A percentile compares a stretch with the other conserved stretches of the same genome.
Conservation (phyloP, 805 yeast genomes). For the Pichia eremophila region DNA sequence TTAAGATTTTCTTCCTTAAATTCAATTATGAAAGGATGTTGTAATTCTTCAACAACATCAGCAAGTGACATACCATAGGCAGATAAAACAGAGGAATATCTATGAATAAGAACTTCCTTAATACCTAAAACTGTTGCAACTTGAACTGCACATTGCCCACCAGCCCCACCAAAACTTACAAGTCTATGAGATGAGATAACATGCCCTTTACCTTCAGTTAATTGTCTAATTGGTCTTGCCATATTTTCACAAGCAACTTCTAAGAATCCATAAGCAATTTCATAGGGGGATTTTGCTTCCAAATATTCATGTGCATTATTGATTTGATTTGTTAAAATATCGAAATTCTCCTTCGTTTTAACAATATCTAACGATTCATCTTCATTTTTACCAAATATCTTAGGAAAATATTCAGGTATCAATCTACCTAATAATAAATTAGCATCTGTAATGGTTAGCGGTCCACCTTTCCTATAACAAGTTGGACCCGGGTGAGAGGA, state of each 20-base stretch:
- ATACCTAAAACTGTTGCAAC: conserved; percentile 69
- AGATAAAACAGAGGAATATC: conserved; percentile 73
- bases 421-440: conserved; percentile 65
- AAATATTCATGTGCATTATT: conserved; percentile 40
- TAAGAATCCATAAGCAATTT: conserved; percentile 73
- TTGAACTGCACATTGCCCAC: conserved; percentile 82
- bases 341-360: conserved; percentile 40
- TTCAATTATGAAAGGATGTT: conserved; percentile 54
- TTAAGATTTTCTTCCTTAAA: conserved; percentile 26
- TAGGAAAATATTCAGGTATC: conserved; percentile 67
- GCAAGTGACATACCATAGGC: conserved; percentile 88
- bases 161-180: conserved; percentile 89
- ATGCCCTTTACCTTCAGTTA: conserved; percentile 81
- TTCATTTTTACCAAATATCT: conserved; percentile 76
- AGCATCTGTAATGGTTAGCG: conserved; percentile 79
- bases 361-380: conserved; percentile 57
- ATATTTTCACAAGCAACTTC: conserved; percentile 80
- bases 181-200: conserved; percentile 54
- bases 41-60: conserved; percentile 73
- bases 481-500: conserved; percentile 88
- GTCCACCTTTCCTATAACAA: conserved; percentile 78
- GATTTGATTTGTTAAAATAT: conserved; percentile 43
- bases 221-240: conserved; percentile 82
- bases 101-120: conserved; percentile 58
- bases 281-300: conserved; percentile 41